Percentiles rank a stretch among this genome's conserved stretches.
Evolutionary conservation across 2,329 filamentous ascomycete species (phyloP).

Genomic region (Hypomyces perniciosus): DNA sequence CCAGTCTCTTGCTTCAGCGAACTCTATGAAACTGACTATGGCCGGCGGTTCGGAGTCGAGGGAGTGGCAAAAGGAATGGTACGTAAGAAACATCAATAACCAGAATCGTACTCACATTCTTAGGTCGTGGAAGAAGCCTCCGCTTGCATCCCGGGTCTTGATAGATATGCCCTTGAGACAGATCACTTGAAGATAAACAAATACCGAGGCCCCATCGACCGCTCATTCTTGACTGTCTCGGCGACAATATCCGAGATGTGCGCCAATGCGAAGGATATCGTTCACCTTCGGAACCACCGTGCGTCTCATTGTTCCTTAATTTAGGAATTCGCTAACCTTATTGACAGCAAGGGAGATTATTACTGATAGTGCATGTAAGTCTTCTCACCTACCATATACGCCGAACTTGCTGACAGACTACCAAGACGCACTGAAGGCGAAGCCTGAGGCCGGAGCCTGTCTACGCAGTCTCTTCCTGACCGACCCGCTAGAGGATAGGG

Average conservation of each 20-base stretch:
- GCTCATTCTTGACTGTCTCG: slow-evolving; percentile 6
- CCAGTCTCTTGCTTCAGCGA: slow-evolving; percentile 14
- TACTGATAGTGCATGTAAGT: background rate
- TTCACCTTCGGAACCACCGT: slow-evolving; percentile 1
- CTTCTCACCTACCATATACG: background rate
- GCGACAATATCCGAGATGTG: slow-evolving; percentile 10
- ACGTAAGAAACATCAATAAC: too few relatives aligned
- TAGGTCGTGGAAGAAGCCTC: slow-evolving; percentile 10
- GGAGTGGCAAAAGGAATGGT: slow-evolving; percentile 6
- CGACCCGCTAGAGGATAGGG: slow-evolving; percentile 16
- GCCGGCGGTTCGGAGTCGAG: slow-evolving; percentile 4
- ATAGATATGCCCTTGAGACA: slow-evolving; percentile 8
- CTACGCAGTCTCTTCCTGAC: slow-evolving; percentile 17
- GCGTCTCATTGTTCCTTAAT: background rate
- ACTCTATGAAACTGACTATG: slow-evolving; percentile 15
- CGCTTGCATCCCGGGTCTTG: slow-evolving; percentile 7
- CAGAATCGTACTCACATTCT: background rate
- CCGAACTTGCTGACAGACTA: background rate
- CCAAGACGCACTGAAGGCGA: background rate
- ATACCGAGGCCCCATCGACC: slow-evolving; percentile 8
- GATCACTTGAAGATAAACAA: slow-evolving; percentile 13
- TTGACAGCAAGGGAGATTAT: background rate
- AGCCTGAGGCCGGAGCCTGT: slow-evolving; percentile 12
- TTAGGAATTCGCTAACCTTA: background rate
- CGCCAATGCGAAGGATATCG: background rate